phyloP scores from a whole-genome alignment of 345 rosid species.

The Cardiospermum halicacabum region DNA sequence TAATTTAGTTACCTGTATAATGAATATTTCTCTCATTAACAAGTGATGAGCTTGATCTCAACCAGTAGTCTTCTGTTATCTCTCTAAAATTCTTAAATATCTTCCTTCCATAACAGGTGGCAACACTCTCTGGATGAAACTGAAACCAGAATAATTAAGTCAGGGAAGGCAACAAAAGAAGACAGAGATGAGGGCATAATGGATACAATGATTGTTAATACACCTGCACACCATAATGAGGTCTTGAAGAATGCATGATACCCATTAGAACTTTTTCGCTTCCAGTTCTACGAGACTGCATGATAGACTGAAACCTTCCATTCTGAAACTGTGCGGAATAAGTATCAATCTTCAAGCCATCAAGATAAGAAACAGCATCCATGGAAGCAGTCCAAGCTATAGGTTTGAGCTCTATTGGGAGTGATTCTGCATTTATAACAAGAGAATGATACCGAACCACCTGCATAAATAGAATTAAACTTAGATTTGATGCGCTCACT shows the following conservation, averaged over 20 bases:
- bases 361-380: constrained; percentile 49
- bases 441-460: constrained; percentile 97
- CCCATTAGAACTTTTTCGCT: constrained; percentile 71
- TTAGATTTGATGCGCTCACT: not conserved
- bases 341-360: constrained; percentile 26
- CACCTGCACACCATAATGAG: constrained; percentile 97
- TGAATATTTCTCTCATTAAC: constrained; percentile 28
- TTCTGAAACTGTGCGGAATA: constrained; percentile 25
- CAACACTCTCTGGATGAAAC: constrained; percentile 99
- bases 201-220: constrained; percentile 11
- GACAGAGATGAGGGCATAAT: not conserved
- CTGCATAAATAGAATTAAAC: constrained; percentile 34
- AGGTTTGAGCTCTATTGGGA: constrained; percentile 77
- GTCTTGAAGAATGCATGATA: constrained; percentile 76
- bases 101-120: constrained; percentile 70
- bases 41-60: constrained; percentile 31
- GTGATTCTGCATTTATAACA: constrained; percentile 65
- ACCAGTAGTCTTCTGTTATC: constrained; percentile 75
- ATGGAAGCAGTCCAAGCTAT: constrained; percentile 74
- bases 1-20: constrained; percentile 42
- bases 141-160: constrained; percentile 30
- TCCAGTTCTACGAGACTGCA: constrained; percentile 20
- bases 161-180: constrained; percentile 17
- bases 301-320: constrained; percentile 28
- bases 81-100: constrained; percentile 74